phyloP scores from a whole-genome alignment of 2,329 filamentous ascomycete genomes.

The Venturia aucupariae region DNA sequence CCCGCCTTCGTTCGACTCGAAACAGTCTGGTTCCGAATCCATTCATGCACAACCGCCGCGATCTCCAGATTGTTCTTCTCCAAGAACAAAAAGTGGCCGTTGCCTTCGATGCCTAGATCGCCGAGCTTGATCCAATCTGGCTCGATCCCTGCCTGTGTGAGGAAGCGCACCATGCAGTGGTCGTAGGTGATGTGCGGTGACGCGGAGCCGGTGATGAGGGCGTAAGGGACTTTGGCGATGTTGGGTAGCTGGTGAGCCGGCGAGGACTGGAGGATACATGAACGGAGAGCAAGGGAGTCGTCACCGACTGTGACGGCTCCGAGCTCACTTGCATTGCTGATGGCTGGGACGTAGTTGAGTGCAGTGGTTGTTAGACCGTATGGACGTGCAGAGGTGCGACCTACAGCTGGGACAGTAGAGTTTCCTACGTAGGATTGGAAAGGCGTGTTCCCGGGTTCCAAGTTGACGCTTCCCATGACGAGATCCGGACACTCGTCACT shows the following conservation, averaged over 20 bases:
- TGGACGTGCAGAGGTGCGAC: slow-evolving; percentile 19
- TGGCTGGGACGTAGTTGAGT: slow-evolving; percentile 27
- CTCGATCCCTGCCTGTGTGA: slow-evolving; percentile 35
- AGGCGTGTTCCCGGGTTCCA: slow-evolving; percentile 37
- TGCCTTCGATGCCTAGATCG: slow-evolving; percentile 56
- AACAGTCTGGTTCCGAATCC: neutral
- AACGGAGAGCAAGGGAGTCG: slow-evolving; percentile 21
- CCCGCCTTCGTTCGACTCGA: neutral
- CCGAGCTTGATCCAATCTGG: slow-evolving; percentile 27
- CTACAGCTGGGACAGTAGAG: slow-evolving; percentile 8
- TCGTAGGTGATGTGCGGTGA: slow-evolving; percentile 48
- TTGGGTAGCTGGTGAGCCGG: slow-evolving; percentile 39
- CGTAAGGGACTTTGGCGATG: slow-evolving; percentile 38
- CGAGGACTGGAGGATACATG: slow-evolving; percentile 32
- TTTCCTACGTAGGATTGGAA: slow-evolving; percentile 14
- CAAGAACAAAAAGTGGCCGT: slow-evolving; percentile 28
- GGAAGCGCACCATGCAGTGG: slow-evolving; percentile 43
- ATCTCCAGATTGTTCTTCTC: slow-evolving; percentile 23
- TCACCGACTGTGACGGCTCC: slow-evolving; percentile 20
- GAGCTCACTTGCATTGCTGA: slow-evolving; percentile 21
- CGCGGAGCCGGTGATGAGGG: slow-evolving; percentile 44
- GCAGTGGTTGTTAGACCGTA: slow-evolving; percentile 28
- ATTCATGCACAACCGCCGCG: neutral
- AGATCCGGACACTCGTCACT: slow-evolving; percentile 41
- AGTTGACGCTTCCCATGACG: slow-evolving; percentile 39